These are phyloP conservation scores for Mycena leptocephala DNA, from an alignment of 768 basidiomycete genomes.

Conservation along the genomic window DNA sequence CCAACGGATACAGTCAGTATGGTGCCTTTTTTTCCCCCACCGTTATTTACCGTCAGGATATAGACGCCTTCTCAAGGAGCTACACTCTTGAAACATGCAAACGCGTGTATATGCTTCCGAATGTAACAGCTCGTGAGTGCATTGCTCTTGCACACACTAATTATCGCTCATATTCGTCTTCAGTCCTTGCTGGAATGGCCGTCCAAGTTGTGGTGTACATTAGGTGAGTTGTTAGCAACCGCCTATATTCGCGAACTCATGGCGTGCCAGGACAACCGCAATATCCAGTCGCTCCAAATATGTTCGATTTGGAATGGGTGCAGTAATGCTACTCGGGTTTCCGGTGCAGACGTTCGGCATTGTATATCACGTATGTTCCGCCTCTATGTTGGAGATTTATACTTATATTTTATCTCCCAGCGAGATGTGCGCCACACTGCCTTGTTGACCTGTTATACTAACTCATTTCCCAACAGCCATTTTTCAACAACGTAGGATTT, in stretches of 20 bases:
- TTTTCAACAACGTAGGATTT: conserved; percentile 1
- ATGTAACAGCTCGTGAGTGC: conserved; percentile 26
- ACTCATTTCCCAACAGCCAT: conserved; percentile 1
- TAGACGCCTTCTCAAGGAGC: neutral
- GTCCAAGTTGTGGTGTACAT: conserved; percentile 27
- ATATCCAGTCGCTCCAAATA: conserved; percentile 20
- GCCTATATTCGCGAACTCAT: neutral
- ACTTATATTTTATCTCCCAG: neutral
- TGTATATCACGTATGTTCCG: conserved; percentile 23
- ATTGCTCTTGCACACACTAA: neutral
- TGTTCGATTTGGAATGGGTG: conserved; percentile 18
- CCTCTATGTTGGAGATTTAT: no score
- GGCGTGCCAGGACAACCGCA: neutral
- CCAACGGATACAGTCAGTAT: conserved; percentile 10
- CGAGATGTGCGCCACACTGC: conserved; percentile 23
- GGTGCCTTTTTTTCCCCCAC: neutral
- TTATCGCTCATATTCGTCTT: neutral
- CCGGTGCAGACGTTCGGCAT: conserved; percentile 29
- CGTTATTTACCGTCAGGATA: neutral
- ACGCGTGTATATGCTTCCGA: conserved; percentile 19
- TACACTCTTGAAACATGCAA: conserved; percentile 5
- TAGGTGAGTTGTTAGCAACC: neutral
- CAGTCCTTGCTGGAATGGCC: conserved; percentile 25
- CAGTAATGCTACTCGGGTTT: conserved; percentile 16
- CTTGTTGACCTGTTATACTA: no score